phyloP scores from a whole-genome alignment of 495 filamentous ascomycete species.

The Aspergillus campestris region DNA sequence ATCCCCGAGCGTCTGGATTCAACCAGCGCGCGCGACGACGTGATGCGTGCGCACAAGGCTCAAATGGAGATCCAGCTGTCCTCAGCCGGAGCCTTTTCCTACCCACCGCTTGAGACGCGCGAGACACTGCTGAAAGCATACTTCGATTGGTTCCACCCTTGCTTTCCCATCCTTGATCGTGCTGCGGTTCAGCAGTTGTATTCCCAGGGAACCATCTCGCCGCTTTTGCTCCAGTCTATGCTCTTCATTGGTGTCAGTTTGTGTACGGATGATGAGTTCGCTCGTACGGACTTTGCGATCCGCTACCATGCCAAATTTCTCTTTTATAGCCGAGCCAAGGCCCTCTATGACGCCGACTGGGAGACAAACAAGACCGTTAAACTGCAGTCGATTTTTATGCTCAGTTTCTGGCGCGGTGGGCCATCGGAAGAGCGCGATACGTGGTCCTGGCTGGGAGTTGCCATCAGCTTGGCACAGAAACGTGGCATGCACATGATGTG shows the following conservation, averaged over 20 bases:
- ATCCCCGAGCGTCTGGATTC: conserved; percentile 18
- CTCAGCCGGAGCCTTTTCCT: conserved; percentile 29
- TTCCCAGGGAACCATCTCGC: conserved; percentile 24
- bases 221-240: conserved; percentile 32
- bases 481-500: conserved; percentile 40
- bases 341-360: conserved; percentile 36
- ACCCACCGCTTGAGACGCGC: conserved; percentile 23
- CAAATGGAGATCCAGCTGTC: conserved; percentile 17
- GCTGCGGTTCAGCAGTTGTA: conserved; percentile 17
- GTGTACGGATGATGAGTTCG: conserved; percentile 26
- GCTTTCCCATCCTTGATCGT: conserved; percentile 34
- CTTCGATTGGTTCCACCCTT: conserved; percentile 40
- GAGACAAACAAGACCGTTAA: conserved; percentile 30
- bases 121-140: conserved; percentile 29
- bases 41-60: conserved; percentile 9
- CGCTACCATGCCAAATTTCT: conserved; percentile 32
- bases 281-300: conserved; percentile 21
- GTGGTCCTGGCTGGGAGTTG: conserved; percentile 35
- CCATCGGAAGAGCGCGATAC: conserved; percentile 34
- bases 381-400: conserved; percentile 33
- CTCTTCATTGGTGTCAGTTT: conserved; percentile 37
- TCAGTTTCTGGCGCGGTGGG: conserved; percentile 37
- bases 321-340: conserved; percentile 34
- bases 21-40: conserved; percentile 11
- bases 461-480: conserved; percentile 34